phyloP scores from a whole-genome alignment of 1,139 yeast species.

The Pneumocystis jirovecii region DNA sequence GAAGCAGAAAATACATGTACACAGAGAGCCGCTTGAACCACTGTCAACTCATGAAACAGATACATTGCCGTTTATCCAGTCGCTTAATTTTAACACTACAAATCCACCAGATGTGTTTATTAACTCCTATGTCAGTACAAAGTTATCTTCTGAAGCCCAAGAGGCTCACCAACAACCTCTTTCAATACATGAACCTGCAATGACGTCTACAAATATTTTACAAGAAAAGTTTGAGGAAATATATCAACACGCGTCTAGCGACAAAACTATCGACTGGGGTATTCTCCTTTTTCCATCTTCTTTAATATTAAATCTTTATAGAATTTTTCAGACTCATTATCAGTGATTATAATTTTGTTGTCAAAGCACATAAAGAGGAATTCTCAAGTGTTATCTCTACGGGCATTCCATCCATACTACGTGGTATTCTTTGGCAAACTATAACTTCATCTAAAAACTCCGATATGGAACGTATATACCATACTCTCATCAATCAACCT shows the following conservation, averaged over 20 bases:
- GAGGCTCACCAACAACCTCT: not conserved
- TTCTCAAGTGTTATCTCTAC: slow-evolving; percentile 46
- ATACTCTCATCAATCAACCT: slow-evolving; percentile 36
- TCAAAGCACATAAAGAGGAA: slow-evolving; percentile 43
- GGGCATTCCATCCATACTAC: slow-evolving; percentile 72
- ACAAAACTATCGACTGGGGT: not conserved
- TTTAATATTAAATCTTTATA: not conserved
- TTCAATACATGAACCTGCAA: not conserved
- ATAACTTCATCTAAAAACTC: slow-evolving; percentile 67
- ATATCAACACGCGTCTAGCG: not conserved
- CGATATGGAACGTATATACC: slow-evolving; percentile 53
- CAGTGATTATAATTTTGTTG: slow-evolving; percentile 54
- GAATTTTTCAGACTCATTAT: slow-evolving; percentile 68
- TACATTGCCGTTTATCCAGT: not conserved
- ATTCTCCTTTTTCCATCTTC: not conserved
- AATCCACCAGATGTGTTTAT: not conserved
- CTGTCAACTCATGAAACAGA: not conserved
- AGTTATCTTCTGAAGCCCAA: not conserved
- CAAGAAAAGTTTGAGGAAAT: not conserved
- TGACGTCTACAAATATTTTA: not conserved
- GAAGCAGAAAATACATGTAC: not conserved
- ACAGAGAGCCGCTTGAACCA: not conserved
- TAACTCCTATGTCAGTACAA: too few species aligned
- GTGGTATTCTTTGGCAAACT: slow-evolving; percentile 88
- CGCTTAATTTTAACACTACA: not conserved